phyloP scores from a whole-genome alignment of 257 asterid genomes.

The Orobanche coerulescens region DNA sequence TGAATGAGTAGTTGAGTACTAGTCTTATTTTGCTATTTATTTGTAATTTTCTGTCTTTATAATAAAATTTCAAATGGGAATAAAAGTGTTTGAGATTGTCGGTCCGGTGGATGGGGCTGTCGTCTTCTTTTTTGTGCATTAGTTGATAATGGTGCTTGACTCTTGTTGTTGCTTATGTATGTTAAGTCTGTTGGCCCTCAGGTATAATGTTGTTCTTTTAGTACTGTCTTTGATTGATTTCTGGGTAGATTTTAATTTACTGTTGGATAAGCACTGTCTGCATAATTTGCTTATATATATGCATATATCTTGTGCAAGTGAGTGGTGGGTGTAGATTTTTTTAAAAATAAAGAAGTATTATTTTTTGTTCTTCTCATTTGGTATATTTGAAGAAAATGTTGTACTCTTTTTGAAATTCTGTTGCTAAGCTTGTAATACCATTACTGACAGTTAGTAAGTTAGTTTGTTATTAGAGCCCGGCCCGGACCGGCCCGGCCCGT shows the following conservation, averaged over 20 bases:
- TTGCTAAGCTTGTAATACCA: too few species aligned
- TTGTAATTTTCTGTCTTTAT: too few species aligned
- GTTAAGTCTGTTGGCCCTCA: conserved; percentile 12
- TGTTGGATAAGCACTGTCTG: conserved; percentile 9
- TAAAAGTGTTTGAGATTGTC: conserved; percentile 3
- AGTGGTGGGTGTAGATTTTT: conserved; percentile 20
- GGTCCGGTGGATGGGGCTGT: neutral
- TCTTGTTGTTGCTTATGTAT: conserved; percentile 14
- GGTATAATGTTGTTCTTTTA: neutral
- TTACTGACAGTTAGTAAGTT: too few species aligned
- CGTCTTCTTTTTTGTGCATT: neutral
- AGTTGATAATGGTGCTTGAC: neutral
- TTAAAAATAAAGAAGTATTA: conserved; percentile 10
- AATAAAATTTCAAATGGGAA: too few species aligned
- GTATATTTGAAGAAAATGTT: neutral
- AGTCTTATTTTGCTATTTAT: too few species aligned
- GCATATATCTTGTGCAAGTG: conserved; percentile 6
- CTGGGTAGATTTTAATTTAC: conserved; percentile 6
- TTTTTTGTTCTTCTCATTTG: neutral
- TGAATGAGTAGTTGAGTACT: too few species aligned
- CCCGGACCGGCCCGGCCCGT: too few species aligned
- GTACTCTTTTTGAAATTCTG: neutral
- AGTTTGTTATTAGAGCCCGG: too few species aligned
- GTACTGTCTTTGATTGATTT: conserved; percentile 1
- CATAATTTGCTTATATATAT: neutral